Evolutionary conservation across 345 rosid genomes (phyloP).

Genomic region (Kernera saxatilis): DNA sequence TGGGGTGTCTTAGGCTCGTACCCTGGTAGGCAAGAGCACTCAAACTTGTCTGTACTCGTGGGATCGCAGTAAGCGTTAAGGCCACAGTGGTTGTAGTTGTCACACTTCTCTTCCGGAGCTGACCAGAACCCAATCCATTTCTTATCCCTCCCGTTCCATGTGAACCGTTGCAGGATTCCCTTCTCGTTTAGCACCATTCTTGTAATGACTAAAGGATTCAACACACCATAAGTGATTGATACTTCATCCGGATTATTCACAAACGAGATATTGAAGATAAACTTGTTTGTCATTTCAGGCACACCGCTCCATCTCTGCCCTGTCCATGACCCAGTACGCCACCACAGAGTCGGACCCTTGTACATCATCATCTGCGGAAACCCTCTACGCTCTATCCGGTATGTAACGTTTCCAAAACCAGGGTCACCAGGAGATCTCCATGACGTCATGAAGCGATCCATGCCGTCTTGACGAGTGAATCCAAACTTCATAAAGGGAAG

Average conservation of each 20-base stretch:
- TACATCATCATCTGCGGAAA: constrained; percentile 47
- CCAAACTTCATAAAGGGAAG: constrained; percentile 71
- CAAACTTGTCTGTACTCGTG: constrained; percentile 19
- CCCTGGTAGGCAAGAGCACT: constrained; percentile 61
- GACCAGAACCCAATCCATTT: constrained; percentile 45
- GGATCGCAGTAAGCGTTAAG: constrained; percentile 42
- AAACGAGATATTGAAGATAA: constrained; percentile 29
- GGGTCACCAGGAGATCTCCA: constrained; percentile 60
- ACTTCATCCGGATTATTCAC: constrained; percentile 35
- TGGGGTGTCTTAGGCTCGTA: constrained; percentile 44
- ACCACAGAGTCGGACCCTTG: constrained; percentile 26
- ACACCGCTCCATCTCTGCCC: constrained; percentile 65
- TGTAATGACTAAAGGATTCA: constrained; percentile 31
- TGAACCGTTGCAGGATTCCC: constrained; percentile 38
- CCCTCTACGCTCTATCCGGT: constrained; percentile 36
- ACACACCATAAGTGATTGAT: constrained; percentile 28
- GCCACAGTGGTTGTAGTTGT: constrained; percentile 53
- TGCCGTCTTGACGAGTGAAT: constrained; percentile 27
- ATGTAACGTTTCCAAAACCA: constrained; percentile 37
- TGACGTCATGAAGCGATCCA: constrained; percentile 37
- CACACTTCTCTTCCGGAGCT: constrained; percentile 62
- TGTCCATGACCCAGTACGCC: constrained; percentile 64
- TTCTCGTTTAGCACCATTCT: constrained; percentile 50
- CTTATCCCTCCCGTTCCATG: constrained; percentile 40
- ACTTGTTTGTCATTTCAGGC: constrained; percentile 44